Conservation (phyloP, 176 grass and related monocot species). For the Raddia guianensis region DNA sequence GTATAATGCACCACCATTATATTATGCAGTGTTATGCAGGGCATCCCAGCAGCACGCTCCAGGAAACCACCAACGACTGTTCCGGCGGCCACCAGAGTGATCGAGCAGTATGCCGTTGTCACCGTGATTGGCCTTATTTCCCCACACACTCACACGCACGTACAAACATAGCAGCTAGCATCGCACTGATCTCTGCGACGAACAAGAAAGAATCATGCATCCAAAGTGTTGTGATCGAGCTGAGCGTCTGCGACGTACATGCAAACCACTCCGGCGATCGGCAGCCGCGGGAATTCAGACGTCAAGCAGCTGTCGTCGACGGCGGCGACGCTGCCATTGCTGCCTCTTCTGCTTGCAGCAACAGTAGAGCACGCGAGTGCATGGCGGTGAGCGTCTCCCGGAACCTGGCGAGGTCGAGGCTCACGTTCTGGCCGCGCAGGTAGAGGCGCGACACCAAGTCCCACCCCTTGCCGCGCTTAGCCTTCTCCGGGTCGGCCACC, state of each 20-base stretch:
- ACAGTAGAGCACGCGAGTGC: conserved; percentile 15
- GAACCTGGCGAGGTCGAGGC: conserved; percentile 47
- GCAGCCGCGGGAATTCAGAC: neutral
- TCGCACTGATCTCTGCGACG: neutral
- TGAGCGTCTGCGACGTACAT: neutral
- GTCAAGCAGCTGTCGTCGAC: neutral
- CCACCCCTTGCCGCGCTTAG: conserved; percentile 38
- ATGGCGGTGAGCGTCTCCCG: conserved; percentile 18
- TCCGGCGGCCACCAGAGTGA: neutral
- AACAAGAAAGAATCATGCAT: neutral
- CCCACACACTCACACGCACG: neutral
- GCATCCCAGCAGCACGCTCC: neutral
- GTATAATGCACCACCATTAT: too few relatives aligned
- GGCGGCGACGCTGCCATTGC: neutral
- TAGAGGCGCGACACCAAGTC: conserved; percentile 37
- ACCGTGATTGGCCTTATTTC: neutral
- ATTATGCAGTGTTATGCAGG: too few relatives aligned
- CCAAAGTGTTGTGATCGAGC: neutral
- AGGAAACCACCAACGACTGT: neutral
- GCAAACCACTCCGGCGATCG: neutral
- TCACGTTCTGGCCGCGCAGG: conserved; percentile 68
- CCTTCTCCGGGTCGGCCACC: conserved; percentile 41
- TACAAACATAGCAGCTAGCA: neutral
- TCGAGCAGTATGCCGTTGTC: neutral
- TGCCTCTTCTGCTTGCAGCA: neutral